Evolutionary conservation across 257 asterid species (phyloP), one percentile per base, ranked within the genome.

Genomic region (Nicotiana obtusifolia): DNA sequence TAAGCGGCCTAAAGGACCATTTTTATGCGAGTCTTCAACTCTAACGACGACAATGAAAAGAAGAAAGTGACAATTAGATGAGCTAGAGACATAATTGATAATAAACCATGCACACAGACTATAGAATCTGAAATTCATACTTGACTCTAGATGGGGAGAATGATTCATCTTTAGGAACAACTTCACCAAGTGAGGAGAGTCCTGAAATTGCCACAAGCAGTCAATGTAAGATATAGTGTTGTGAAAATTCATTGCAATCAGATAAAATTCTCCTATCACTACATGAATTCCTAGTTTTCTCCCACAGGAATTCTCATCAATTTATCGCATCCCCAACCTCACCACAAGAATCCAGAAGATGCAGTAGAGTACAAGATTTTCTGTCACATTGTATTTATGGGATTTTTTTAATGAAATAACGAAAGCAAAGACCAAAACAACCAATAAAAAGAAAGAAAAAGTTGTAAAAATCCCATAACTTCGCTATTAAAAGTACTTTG

Each of bases 111-210:
- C 41, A 80, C 57, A 37, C 28, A 44, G 49, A 49, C 59, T 20
- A 20, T 54, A 77, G 56, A 65, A 82, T 71, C 79, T 80, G 57
- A 82, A 62, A 64, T 85, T 76, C 88, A 68, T 90, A 94, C 98
- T 90, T 93, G 94, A 91, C 86, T 90, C 91, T 88, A 59, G 92
- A 85, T 49, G 93, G 97, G 49, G 94, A 85, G 88, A 89, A 88
- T 22, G 81, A 85, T 83, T 93, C 98, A 86, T 88, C 97, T 89
- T 89, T 90, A 37, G 89, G 89, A 82, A 87, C 91, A 83, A 88
- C 85, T 68, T 91, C 97, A 86, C 94, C 97, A 84, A 85, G 86
- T 33, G 90, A 85, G 89, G 81, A 68, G 84, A 87, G 19, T 60
- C 86, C 91, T 85, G 85, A 33, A 59, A 61, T 64, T 56, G 37